Base-by-base conservation (phyloP, 2,329 filamentous ascomycete species). In the Apiospora arundinis region DNA sequence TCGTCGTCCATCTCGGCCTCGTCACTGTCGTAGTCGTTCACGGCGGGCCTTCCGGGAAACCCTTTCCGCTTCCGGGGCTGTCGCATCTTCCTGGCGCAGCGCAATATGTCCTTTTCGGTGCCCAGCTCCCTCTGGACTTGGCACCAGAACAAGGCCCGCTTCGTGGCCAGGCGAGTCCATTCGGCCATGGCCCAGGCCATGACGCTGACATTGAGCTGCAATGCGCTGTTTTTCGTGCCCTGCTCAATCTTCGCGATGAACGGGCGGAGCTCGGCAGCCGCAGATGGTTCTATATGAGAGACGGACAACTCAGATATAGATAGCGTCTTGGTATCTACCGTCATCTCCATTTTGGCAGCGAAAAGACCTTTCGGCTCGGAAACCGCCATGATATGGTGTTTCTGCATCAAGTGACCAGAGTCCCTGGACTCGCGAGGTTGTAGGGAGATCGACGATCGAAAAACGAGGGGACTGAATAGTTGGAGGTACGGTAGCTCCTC, bases 401-500 rank as follows among this genome's bases (percentile, higher is more conserved):
- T 83, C 71, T 91, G 89, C 44, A 87, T 78, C 0, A 86, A 72
- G 0, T 83, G 81, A 8, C 74, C 67, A 6, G 77, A 71, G 16
- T 74, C 72, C 1, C 76, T 72, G 8, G 78, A 60, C 0, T 71
- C 70, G 40, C 74, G 76, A 0, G 87, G 84, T 2, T 89, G 76
- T 0, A 87, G 79, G 0, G 84, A 81, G 18, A 90, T 83, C 0
- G 82, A 85, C 0, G 90, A 91, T 0, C 85, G 85, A 71, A 93
- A 90, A 0, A 84, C 84, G 18, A 96, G 85, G 0, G 92, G 89
- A 0, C 90, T 92, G 76, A 96, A 94, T 11, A 92, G 85, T 65
- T 92, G 88, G 0, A 95, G 85, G 74, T 92, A 94, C 0, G 92
- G 90, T 2, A 92, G 81, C 68, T 92, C 89, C 72, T 95, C 89